Evolutionary conservation across 1,139 yeast species (phyloP).

Genomic region (Candida glucosophila): DNA sequence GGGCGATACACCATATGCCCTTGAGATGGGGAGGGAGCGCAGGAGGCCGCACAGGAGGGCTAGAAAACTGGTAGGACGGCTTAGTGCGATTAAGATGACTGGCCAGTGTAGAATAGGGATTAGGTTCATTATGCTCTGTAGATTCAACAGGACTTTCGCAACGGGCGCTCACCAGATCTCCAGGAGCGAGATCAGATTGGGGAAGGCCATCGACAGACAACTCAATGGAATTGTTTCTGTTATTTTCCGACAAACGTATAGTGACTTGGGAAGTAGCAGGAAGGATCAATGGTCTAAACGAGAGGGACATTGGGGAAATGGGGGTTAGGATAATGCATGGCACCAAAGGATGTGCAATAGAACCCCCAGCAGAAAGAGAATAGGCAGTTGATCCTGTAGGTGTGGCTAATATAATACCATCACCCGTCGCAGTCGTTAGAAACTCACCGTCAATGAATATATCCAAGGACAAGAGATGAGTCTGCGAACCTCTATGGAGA

Average conservation of each 20-base stretch:
- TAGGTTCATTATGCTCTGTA: constrained; percentile 6
- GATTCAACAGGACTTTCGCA: constrained; percentile 9
- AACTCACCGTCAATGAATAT: constrained; percentile 74
- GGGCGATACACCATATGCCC: constrained; percentile 88
- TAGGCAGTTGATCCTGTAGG: constrained; percentile 97
- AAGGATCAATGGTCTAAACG: constrained; percentile 76
- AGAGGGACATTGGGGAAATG: constrained; percentile 80
- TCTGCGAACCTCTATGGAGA: constrained; percentile 81
- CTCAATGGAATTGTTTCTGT: constrained; percentile 37
- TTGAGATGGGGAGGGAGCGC: constrained; percentile 10
- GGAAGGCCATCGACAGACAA: constrained; percentile 77
- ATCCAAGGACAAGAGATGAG: constrained; percentile 77
- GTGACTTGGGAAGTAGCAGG: constrained; percentile 67
- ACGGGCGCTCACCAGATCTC: constrained; percentile 53
- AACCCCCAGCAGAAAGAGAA: constrained; percentile 83
- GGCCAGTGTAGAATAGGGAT: too few species aligned
- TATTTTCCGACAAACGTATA: constrained; percentile 51
- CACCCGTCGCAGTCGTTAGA: constrained; percentile 85
- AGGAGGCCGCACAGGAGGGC: background rate
- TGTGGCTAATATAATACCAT: constrained; percentile 76
- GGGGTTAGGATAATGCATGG: constrained; percentile 80
- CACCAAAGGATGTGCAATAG: constrained; percentile 84
- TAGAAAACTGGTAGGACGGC: constrained; percentile 2
- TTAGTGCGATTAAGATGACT: constrained; percentile 10
- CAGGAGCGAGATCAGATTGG: constrained; percentile 57